phyloP scores from a whole-genome alignment of 1,139 yeast species.

The Saccharomyces uvarum region DNA sequence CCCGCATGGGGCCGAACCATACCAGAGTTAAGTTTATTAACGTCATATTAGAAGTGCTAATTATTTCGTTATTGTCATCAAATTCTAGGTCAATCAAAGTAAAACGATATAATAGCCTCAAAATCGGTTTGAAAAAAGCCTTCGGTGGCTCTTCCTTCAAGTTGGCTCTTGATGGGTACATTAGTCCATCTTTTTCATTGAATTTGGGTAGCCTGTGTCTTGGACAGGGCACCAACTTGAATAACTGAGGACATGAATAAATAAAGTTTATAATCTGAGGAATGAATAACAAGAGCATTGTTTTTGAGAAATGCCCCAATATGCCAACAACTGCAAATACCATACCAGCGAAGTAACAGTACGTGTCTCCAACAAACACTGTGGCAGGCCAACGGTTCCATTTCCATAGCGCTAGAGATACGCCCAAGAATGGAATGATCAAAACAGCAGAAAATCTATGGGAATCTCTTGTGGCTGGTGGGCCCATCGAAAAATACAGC shows the following conservation, averaged over 20 bases:
- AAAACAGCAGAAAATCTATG: constrained; percentile 77
- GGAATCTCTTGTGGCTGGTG: constrained; percentile 66
- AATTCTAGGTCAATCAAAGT: constrained; percentile 40
- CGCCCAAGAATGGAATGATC: constrained; percentile 80
- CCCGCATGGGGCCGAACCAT: constrained; percentile 84
- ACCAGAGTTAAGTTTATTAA: constrained; percentile 75
- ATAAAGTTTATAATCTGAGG: constrained; percentile 88
- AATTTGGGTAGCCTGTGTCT: constrained; percentile 86
- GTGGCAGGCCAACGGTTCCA: constrained; percentile 86
- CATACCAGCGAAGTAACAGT: constrained; percentile 97
- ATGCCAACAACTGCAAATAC: constrained; percentile 96
- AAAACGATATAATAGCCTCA: constrained; percentile 33
- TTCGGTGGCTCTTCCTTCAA: constrained; percentile 35
- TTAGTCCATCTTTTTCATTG: constrained; percentile 55
- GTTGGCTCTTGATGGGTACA: constrained; percentile 67
- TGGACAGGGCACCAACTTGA: constrained; percentile 85
- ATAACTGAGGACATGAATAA: constrained; percentile 84
- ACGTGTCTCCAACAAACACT: constrained; percentile 96
- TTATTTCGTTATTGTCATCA: constrained; percentile 21
- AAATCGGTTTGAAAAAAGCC: constrained; percentile 30
- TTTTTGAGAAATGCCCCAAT: constrained; percentile 91
- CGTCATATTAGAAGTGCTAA: constrained; percentile 72
- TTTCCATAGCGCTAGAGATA: constrained; percentile 64
- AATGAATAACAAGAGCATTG: constrained; percentile 71
- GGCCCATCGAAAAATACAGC: constrained; percentile 51